A percentile compares a stretch with the other conserved stretches of the same genome.
Conservation (phyloP, 2,329 filamentous ascomycete genomes). For the Exophiala aquamarina region DNA sequence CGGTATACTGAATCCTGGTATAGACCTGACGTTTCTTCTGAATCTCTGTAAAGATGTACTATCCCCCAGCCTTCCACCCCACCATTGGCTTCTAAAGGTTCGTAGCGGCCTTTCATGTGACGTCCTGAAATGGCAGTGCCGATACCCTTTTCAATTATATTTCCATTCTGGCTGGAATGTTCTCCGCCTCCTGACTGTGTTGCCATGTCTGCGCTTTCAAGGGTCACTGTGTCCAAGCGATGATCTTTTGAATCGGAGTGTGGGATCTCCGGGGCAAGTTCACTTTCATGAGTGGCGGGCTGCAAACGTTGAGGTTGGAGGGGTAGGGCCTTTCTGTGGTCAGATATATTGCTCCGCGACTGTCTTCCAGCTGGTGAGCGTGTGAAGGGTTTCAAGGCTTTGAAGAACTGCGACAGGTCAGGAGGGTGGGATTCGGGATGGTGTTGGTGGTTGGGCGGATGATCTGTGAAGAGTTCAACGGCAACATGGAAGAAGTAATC, state of each 20-base stretch:
- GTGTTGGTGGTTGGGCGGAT: slow-evolving; percentile 17
- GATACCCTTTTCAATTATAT: slow-evolving; percentile 48
- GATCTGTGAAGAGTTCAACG: slow-evolving; percentile 56
- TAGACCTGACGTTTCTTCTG: slow-evolving; percentile 67
- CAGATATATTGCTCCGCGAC: slow-evolving; percentile 14
- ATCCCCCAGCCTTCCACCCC: slow-evolving; percentile 75
- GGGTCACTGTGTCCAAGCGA: slow-evolving; percentile 74
- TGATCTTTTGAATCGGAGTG: slow-evolving; percentile 57
- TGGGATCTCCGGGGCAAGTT: slow-evolving; percentile 27
- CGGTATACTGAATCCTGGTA: slow-evolving; percentile 46
- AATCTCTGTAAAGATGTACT: slow-evolving; percentile 89
- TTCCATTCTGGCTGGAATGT: slow-evolving; percentile 27
- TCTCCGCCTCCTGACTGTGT: slow-evolving; percentile 8
- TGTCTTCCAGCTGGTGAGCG: slow-evolving; percentile 10
- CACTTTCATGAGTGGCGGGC: not conserved
- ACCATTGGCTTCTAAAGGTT: slow-evolving; percentile 73
- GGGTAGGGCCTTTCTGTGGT: slow-evolving; percentile 11
- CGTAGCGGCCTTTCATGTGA: slow-evolving; percentile 78
- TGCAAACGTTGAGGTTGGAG: slow-evolving; percentile 4
- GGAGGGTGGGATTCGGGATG: slow-evolving; percentile 5
- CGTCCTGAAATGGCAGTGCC: slow-evolving; percentile 61
- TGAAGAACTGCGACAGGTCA: slow-evolving; percentile 21
- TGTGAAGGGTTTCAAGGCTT: slow-evolving; percentile 25
- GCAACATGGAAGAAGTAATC: slow-evolving; percentile 64
- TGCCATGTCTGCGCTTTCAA: slow-evolving; percentile 77